A percentile compares a stretch with the other conserved stretches of the same genome.
phyloP scores from a whole-genome alignment of 257 asterid species.

The Solanum clarkiae region DNA sequence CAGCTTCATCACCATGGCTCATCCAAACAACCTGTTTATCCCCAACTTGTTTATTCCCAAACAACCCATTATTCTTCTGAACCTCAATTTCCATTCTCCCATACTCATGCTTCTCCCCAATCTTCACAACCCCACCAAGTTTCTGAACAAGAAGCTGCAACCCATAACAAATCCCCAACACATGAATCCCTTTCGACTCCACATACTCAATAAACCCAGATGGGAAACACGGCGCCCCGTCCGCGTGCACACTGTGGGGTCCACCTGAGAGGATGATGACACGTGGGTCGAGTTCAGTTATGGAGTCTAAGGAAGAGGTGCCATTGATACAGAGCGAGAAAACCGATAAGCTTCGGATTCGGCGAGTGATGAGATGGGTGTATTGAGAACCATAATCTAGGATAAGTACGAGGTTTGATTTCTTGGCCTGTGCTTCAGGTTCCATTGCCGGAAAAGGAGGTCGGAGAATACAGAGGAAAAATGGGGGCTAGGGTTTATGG shows the following conservation, averaged over 20 bases:
- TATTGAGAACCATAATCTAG: conserved; percentile 88
- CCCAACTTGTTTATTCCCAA: conserved; percentile 56
- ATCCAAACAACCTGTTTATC: conserved; percentile 90
- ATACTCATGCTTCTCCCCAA: conserved; percentile 86
- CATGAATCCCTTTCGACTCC: conserved; percentile 29
- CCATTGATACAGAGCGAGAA: conserved; percentile 85
- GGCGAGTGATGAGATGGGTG: conserved; percentile 89
- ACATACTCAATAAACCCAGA: conserved; percentile 65
- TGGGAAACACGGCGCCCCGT: conserved; percentile 65
- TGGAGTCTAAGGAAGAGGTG: conserved; percentile 56
- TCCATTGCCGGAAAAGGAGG: conserved; percentile 27
- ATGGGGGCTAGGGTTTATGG: conserved; percentile 52
- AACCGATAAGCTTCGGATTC: conserved; percentile 73
- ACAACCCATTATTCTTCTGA: conserved; percentile 26
- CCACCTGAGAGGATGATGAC: conserved; percentile 93
- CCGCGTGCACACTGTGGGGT: conserved; percentile 87
- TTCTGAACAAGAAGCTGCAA: conserved; percentile 80
- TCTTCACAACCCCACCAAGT: conserved; percentile 67
- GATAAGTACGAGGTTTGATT: conserved; percentile 48
- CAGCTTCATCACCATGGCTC: conserved; percentile 99
- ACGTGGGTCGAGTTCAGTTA: conserved; percentile 42
- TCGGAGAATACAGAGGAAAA: neutral
- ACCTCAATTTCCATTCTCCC: conserved; percentile 91
- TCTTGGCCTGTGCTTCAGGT: conserved; percentile 25
- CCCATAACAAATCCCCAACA: conserved; percentile 85